Evolutionary conservation across 768 basidiomycete species (phyloP).

Genomic region (Suillus placidus): DNA sequence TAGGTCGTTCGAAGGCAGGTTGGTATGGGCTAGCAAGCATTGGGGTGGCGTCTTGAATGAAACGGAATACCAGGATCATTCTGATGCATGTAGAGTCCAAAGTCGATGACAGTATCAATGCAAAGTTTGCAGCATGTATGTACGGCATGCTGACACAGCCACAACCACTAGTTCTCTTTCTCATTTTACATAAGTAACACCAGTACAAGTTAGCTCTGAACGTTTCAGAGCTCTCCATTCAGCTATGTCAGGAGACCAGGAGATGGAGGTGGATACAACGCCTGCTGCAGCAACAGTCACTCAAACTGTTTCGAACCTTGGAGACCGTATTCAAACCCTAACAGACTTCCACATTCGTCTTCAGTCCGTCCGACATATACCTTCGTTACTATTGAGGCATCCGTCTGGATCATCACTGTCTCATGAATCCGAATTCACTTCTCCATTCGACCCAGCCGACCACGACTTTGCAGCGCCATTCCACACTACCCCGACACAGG

Average conservation of each 20-base stretch:
- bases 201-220: neutral
- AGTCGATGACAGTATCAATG: no score
- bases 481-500: conserved; percentile 32
- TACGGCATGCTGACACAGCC: conserved; percentile 4
- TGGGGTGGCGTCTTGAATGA: conserved; percentile 12
- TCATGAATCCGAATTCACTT: conserved; percentile 28
- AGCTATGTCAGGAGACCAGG: conserved; percentile 4
- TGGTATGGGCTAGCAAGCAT: conserved; percentile 28
- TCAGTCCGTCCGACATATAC: conserved; percentile 48
- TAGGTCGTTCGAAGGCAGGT: conserved; percentile 32
- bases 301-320: conserved; percentile 10
- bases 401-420: conserved; percentile 30
- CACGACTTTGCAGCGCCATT: conserved; percentile 34
- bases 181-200: neutral
- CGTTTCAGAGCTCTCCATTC: neutral
- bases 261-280: conserved; percentile 11
- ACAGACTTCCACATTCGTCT: conserved; percentile 49
- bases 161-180: neutral
- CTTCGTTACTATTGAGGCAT: conserved; percentile 46
- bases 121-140: no score
- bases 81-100: neutral
- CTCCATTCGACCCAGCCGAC: conserved; percentile 32
- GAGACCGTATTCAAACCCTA: conserved; percentile 47
- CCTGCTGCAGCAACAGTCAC: neutral
- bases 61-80: neutral